phyloP scores from a whole-genome alignment of 1,284 basidiomycete species.

The Phellinidium pouzarii region DNA sequence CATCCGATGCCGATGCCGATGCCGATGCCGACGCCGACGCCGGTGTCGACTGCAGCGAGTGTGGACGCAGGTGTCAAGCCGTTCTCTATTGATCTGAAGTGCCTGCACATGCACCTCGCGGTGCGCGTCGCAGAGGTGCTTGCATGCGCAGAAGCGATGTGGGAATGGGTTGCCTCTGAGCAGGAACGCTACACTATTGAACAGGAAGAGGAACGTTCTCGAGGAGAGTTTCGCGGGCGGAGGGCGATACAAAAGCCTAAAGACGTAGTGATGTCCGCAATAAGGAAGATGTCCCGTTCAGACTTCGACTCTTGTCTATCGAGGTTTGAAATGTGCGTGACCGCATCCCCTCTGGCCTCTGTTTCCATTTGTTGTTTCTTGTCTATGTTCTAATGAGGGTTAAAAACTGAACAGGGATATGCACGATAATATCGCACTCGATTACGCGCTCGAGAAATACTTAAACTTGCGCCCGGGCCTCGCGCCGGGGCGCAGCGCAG shows the following conservation, averaged over 20 bases:
- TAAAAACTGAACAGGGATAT: conserved; percentile 53
- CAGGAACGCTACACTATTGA: conserved; percentile 28
- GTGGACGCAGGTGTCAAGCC: conserved; percentile 26
- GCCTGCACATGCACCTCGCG: conserved; percentile 53
- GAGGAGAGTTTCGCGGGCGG: background rate
- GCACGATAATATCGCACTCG: conserved; percentile 47
- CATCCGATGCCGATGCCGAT: conserved; percentile 14
- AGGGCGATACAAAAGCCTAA: background rate
- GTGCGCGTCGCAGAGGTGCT: conserved; percentile 52
- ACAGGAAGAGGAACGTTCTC: conserved; percentile 1
- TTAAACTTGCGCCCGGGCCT: conserved; percentile 40
- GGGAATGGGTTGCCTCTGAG: conserved; percentile 58
- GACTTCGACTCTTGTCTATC: conserved; percentile 51
- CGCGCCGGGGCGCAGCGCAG: conserved; percentile 31
- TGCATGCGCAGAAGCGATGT: conserved; percentile 66
- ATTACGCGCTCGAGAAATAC: conserved; percentile 37
- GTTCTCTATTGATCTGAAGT: conserved; percentile 51
- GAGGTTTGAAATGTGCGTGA: conserved; percentile 53
- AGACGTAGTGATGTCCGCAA: conserved; percentile 23
- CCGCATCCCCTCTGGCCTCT: background rate
- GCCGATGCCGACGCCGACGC: conserved; percentile 4
- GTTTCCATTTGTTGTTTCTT: background rate
- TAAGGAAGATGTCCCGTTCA: conserved; percentile 43
- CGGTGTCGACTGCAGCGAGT: conserved; percentile 14
- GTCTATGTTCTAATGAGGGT: too few relatives aligned